phyloP scores from a whole-genome alignment of 768 basidiomycete genomes.

The Collybia sp. region DNA sequence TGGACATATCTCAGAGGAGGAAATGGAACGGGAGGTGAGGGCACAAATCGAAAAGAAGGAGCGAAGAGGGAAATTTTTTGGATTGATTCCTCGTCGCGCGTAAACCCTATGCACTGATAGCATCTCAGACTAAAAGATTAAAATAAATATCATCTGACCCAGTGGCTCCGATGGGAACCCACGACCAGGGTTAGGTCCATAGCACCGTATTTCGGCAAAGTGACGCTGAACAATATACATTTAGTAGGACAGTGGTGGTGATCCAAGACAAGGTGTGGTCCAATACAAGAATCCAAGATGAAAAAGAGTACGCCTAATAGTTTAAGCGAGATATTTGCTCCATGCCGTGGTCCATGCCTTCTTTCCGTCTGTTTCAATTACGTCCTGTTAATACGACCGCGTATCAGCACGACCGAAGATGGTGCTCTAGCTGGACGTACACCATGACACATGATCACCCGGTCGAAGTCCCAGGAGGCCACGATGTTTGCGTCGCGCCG shows the following conservation, averaged over 20 bases:
- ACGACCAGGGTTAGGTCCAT: too few relatives aligned
- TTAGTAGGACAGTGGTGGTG: too few relatives aligned
- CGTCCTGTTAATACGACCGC: conserved; percentile 25
- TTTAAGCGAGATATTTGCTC: conserved; percentile 14
- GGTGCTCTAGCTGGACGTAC: conserved; percentile 14
- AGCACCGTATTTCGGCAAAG: too few relatives aligned
- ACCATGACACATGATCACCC: conserved; percentile 63
- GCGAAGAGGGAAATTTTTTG: conserved; percentile 42
- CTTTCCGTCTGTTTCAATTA: conserved; percentile 53
- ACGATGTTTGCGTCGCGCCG: conserved; percentile 54
- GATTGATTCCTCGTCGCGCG: conserved; percentile 14
- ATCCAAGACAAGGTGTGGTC: too few relatives aligned
- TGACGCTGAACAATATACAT: too few relatives aligned
- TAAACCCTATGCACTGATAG: too few relatives aligned
- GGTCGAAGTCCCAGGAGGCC: conserved; percentile 60
- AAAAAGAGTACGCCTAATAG: too few relatives aligned
- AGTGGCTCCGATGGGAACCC: too few relatives aligned
- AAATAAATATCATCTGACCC: too few relatives aligned
- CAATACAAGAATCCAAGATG: too few relatives aligned
- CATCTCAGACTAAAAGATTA: too few relatives aligned
- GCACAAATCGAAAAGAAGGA: conserved; percentile 54
- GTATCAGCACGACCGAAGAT: neutral
- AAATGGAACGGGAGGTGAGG: conserved; percentile 71
- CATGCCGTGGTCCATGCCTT: conserved; percentile 43
- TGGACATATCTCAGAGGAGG: conserved; percentile 69